Evolutionary conservation across 495 filamentous ascomycete genomes (phyloP), one percentile per base, ranked within the genome.

Genomic region (Copromyces sp.): DNA sequence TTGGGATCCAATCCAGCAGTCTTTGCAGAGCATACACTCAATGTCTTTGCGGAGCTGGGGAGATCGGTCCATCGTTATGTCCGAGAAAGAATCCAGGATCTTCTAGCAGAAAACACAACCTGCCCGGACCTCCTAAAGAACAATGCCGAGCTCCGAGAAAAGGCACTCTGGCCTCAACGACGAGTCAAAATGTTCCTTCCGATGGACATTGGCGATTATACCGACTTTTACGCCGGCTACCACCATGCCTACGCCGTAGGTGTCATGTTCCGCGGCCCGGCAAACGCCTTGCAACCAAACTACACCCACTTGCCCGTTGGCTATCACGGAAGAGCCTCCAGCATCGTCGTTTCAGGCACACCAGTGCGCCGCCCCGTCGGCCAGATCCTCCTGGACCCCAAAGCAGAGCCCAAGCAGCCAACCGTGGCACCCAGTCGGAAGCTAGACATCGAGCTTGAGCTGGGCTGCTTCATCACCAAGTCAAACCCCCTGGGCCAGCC

Each of bases 191-290:
- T 88, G 79, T 92, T 97, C 72, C 79, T 98, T 16, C 95, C 95
- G 6, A 89, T 98, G 89, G 85, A 86, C 40, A 94, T 97, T 71
- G 92, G 93, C n/a, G 94, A 98, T 79, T 98, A 98, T 82, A 96
- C 95, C 14, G 95, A 98, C 82, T 98, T 98, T 84, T 98, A 93
- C 82, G 95, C 92, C n/a, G 95, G 95, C 37, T 82, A 90, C 70
- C 90, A 97, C 78, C 95, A 98, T 82, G 95, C 95, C 45, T 91
- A 89, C 83, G 91, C 92, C 71, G 86, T 91, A n/a, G 91, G 93
- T 1, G 85, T 86, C 32, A 83, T 98, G 70, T 95, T 97, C 84
- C 90, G 94, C n/a, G 94, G 93, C 0, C 86, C 89, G 0, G 85
- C 89, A 40, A 91, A 93, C 73, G 93, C 94, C 0, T 83, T 98